Conservation (phyloP, 768 basidiomycete species). For the Calocybe indica region DNA sequence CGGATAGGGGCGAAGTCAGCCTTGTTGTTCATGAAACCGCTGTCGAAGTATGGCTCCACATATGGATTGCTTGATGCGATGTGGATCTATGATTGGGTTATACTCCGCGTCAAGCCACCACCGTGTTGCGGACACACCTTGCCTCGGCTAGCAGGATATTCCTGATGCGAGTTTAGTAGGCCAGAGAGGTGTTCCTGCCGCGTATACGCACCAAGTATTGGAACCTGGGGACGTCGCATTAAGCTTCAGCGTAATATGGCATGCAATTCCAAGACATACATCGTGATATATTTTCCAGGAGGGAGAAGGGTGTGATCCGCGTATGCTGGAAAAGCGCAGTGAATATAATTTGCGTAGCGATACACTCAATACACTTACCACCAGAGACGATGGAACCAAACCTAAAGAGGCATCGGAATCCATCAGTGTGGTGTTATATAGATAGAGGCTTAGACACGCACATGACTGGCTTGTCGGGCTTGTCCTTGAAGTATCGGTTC, state of each 20-base stretch:
- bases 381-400: conserved; percentile 66
- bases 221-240: conserved; percentile 34
- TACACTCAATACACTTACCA: conserved; percentile 21
- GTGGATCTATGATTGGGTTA: conserved; percentile 41
- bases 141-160: conserved; percentile 71
- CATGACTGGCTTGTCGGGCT: conserved; percentile 74
- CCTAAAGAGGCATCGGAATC: conserved; percentile 16
- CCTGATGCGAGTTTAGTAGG: conserved; percentile 20
- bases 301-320: conserved; percentile 67
- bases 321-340: conserved; percentile 35
- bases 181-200: background rate
- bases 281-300: conserved; percentile 66
- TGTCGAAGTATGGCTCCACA: conserved; percentile 58
- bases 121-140: conserved; percentile 32
- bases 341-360: background rate
- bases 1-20: conserved; percentile 72
- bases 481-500: conserved; percentile 72
- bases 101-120: background rate
- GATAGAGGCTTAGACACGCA: conserved; percentile 15
- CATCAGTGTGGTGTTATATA: background rate
- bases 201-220: conserved; percentile 45
- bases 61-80: conserved; percentile 57
- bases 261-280: conserved; percentile 27
- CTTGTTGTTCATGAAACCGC: conserved; percentile 74
- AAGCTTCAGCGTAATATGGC: background rate